Conservation (phyloP, 345 rosid species). For the Hibiscus mutabilis region DNA sequence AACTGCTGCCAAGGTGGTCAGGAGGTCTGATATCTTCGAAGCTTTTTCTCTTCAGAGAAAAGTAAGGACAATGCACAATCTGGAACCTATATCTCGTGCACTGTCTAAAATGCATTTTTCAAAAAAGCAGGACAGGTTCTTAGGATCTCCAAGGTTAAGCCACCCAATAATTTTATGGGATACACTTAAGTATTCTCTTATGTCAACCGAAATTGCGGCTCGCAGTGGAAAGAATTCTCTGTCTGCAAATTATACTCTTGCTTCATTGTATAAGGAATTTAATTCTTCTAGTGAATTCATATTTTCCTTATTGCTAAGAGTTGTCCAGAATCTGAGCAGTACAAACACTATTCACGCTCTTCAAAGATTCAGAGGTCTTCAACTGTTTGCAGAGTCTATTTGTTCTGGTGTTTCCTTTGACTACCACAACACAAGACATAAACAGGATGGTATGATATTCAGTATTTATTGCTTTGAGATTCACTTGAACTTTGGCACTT, state of each 20-base stretch:
- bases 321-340: conserved; percentile 47
- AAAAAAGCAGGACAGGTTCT: conserved; percentile 30
- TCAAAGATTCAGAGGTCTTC: conserved; percentile 78
- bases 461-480: background rate
- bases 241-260: conserved; percentile 40
- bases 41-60: conserved; percentile 35
- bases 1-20: conserved; percentile 51
- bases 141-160: conserved; percentile 36
- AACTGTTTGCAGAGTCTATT: conserved; percentile 71
- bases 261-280: conserved; percentile 59
- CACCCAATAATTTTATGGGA: conserved; percentile 79
- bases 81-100: conserved; percentile 39
- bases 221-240: conserved; percentile 51
- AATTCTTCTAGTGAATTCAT: conserved; percentile 63
- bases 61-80: conserved; percentile 35
- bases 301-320: conserved; percentile 61
- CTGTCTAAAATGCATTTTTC: conserved; percentile 56
- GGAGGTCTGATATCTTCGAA: conserved; percentile 37
- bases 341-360: conserved; percentile 56
- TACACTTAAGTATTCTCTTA: conserved; percentile 77
- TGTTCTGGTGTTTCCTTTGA: conserved; percentile 48
- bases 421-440: conserved; percentile 26
- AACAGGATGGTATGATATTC: conserved; percentile 38
- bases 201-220: conserved; percentile 71
- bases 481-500: background rate